Evolutionary conservation across 2,329 filamentous ascomycete genomes (phyloP).

Genomic region (Ophidiomyces ophidiicola): DNA sequence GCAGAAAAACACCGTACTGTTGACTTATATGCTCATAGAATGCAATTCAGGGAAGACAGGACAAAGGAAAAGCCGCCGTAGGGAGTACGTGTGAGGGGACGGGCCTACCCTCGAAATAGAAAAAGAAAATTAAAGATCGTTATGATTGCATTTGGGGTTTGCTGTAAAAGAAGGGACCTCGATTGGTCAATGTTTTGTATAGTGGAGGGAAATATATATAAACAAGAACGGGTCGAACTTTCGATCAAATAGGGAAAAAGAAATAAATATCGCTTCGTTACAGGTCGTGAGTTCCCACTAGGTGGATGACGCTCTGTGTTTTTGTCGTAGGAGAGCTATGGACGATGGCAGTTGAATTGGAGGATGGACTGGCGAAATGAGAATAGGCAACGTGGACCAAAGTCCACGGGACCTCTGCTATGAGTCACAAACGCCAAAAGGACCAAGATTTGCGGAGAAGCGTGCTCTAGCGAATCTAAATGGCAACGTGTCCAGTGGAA

Average conservation of each 20-base stretch:
- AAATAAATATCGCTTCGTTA: slow-evolving; percentile 15
- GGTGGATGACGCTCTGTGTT: slow-evolving; percentile 3
- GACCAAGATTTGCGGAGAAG: neutral
- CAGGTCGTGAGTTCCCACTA: slow-evolving; percentile 14
- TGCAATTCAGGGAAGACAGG: slow-evolving; percentile 8
- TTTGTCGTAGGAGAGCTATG: slow-evolving; percentile 2
- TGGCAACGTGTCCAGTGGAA: slow-evolving; percentile 10
- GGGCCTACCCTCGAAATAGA: slow-evolving; percentile 7
- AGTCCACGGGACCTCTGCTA: slow-evolving; percentile 1
- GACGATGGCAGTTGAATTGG: slow-evolving; percentile 1
- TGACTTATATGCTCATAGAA: slow-evolving; percentile 32
- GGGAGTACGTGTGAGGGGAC: slow-evolving; percentile 20
- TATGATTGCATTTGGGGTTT: slow-evolving; percentile 17
- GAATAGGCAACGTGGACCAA: neutral
- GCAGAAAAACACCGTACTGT: slow-evolving; percentile 28
- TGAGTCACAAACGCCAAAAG: slow-evolving; percentile 9
- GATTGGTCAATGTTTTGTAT: slow-evolving; percentile 9
- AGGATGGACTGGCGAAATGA: neutral
- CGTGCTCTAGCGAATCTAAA: slow-evolving; percentile 2
- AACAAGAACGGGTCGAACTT: slow-evolving; percentile 7
- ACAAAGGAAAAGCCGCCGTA: slow-evolving; percentile 17
- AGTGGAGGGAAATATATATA: slow-evolving; percentile 7
- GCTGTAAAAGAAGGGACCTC: slow-evolving; percentile 8
- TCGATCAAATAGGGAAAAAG: slow-evolving; percentile 4
- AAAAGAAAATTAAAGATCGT: slow-evolving; percentile 16